Conservation (phyloP, 2,329 filamentous ascomycete genomes). For the Ilyonectria sp. region DNA sequence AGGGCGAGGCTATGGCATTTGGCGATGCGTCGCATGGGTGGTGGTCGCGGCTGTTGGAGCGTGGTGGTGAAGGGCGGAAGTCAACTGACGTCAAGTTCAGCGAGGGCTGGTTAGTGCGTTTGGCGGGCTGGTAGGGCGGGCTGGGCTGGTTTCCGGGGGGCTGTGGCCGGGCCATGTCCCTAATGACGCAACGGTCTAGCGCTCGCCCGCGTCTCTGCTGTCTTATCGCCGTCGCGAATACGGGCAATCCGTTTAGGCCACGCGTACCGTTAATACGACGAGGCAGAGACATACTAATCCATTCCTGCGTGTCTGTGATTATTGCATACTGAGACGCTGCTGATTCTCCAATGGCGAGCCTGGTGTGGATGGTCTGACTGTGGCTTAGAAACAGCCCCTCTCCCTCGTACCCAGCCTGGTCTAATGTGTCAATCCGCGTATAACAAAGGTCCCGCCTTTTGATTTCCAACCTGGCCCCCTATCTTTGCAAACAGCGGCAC, state of each 20-base stretch:
- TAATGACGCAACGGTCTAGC: neutral
- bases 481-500: neutral
- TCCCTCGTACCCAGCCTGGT: neutral
- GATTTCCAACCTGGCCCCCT: neutral
- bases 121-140: neutral
- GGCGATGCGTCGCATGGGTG: constrained; percentile 17
- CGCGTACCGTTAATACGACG: neutral
- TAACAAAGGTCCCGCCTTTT: neutral
- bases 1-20: constrained; percentile 3
- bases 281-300: neutral
- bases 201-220: neutral
- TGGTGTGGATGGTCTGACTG: neutral
- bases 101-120: neutral
- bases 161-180: neutral
- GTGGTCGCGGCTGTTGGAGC: constrained; percentile 4
- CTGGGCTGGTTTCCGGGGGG: neutral
- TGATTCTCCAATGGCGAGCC: neutral
- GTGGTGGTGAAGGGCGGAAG: neutral
- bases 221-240: neutral
- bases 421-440: neutral
- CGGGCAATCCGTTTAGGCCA: neutral
- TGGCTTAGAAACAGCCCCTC: neutral
- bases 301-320: neutral
- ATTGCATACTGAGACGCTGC: neutral
- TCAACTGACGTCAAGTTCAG: neutral